phyloP scores from a whole-genome alignment of 179 eudicot genomes.

The Pouteria campechiana region DNA sequence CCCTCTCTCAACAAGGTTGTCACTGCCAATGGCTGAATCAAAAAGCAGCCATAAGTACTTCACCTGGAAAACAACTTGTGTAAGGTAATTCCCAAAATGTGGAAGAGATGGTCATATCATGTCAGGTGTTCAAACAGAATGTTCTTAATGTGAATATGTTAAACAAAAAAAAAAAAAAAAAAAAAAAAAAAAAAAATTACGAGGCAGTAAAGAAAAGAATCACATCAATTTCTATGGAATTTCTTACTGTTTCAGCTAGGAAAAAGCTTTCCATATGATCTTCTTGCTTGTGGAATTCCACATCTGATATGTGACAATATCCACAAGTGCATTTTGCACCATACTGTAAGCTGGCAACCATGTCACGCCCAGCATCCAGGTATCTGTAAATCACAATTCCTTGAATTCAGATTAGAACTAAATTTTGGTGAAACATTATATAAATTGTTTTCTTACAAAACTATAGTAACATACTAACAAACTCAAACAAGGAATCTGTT shows the following conservation, averaged over 20 bases:
- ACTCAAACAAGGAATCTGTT: no score
- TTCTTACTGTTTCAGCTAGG: constrained; percentile 85
- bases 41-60: constrained; percentile 96
- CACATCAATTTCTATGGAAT: no score
- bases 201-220: no score
- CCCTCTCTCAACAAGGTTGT: constrained; percentile 94
- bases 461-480: no score
- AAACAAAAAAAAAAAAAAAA: neutral
- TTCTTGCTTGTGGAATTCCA: constrained; percentile 91
- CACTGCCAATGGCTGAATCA: constrained; percentile 93
- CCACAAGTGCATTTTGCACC: constrained; percentile 96
- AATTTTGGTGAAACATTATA: no score
- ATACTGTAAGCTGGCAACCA: constrained; percentile 84
- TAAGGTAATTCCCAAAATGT: no score
- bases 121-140: no score
- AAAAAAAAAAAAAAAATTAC: neutral
- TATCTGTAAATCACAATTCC: constrained; percentile 41
- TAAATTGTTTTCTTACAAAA: no score
- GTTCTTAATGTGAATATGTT: neutral
- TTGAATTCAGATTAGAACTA: no score
- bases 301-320: constrained; percentile 94
- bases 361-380: constrained; percentile 93
- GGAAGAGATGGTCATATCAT: no score
- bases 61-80: constrained; percentile 65
- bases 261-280: constrained; percentile 99